phyloP scores from a whole-genome alignment of 169 alveolate genomes.

The Cyclospora cayetanensis region DNA sequence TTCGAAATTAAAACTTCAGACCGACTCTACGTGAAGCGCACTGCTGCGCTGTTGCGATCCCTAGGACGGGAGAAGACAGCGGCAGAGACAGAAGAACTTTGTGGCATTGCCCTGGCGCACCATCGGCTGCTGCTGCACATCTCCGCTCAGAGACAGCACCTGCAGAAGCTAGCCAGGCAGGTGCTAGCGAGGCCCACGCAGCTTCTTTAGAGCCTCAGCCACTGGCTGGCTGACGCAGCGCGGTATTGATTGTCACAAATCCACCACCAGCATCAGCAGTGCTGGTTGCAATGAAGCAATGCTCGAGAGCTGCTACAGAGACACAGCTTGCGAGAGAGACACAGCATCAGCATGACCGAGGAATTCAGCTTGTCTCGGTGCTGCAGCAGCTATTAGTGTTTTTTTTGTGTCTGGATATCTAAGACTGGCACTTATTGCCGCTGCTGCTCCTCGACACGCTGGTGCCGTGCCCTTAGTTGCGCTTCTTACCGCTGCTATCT shows the following conservation, averaged over 20 bases:
- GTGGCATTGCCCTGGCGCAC: conserved; percentile 17
- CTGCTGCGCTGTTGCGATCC: background rate
- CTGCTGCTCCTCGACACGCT: too few species aligned
- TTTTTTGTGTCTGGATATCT: too few species aligned
- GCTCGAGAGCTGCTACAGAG: too few species aligned
- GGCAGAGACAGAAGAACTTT: conserved; percentile 34
- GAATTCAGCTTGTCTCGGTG: too few species aligned
- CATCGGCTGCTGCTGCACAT: conserved; percentile 44
- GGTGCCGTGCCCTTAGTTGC: too few species aligned
- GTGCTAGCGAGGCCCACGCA: conserved; percentile 36
- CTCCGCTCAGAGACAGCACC: conserved; percentile 53
- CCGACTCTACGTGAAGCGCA: background rate
- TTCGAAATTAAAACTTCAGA: conserved; percentile 10
- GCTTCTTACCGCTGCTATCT: too few species aligned
- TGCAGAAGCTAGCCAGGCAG: conserved; percentile 29
- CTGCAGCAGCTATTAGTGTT: too few species aligned
- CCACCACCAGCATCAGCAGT: conserved; percentile 8
- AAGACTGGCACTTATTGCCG: too few species aligned
- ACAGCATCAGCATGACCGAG: too few species aligned
- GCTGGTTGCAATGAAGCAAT: too few species aligned
- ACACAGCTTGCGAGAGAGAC: too few species aligned
- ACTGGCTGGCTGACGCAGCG: conserved; percentile 51
- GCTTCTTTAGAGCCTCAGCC: conserved; percentile 20
- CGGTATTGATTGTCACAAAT: background rate
- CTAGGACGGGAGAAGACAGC: background rate